Conservation (phyloP, 169 alveolate genomes). For the Besnoitia besnoiti region DNA sequence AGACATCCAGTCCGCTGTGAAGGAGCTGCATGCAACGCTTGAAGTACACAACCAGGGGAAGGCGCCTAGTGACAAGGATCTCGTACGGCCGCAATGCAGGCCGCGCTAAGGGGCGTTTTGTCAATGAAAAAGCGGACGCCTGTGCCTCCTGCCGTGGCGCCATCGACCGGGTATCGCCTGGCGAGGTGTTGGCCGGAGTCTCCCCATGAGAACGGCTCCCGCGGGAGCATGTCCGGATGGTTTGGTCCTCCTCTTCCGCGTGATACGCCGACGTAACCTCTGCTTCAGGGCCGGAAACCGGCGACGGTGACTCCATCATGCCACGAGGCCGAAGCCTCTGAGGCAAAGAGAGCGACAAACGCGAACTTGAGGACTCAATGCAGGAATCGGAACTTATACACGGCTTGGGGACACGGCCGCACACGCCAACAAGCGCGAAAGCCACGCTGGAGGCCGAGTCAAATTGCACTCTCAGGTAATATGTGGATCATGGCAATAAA, state of each 20-base stretch:
- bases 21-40: conserved; percentile 57
- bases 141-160: background rate
- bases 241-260: background rate
- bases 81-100: conserved; percentile 61
- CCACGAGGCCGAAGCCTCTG: background rate
- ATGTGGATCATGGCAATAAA: too few relatives aligned
- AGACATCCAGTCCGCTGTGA: background rate
- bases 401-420: too few relatives aligned
- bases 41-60: conserved; percentile 54
- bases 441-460: too few relatives aligned
- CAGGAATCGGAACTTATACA: too few relatives aligned
- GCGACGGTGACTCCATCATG: background rate
- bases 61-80: conserved; percentile 56
- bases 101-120: conserved; percentile 37
- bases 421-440: too few relatives aligned
- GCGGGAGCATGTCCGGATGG: background rate
- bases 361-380: too few relatives aligned
- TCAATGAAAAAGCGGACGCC: background rate
- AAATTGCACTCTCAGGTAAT: too few relatives aligned
- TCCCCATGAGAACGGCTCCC: background rate
- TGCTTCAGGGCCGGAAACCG: background rate
- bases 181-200: background rate
- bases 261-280: background rate
- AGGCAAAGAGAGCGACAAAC: background rate
- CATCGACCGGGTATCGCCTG: too few relatives aligned